Percentiles rank a stretch among this genome's conserved stretches.
phyloP scores from a whole-genome alignment of 75 land plant genomes.

The Cunninghamia lanceolata region DNA sequence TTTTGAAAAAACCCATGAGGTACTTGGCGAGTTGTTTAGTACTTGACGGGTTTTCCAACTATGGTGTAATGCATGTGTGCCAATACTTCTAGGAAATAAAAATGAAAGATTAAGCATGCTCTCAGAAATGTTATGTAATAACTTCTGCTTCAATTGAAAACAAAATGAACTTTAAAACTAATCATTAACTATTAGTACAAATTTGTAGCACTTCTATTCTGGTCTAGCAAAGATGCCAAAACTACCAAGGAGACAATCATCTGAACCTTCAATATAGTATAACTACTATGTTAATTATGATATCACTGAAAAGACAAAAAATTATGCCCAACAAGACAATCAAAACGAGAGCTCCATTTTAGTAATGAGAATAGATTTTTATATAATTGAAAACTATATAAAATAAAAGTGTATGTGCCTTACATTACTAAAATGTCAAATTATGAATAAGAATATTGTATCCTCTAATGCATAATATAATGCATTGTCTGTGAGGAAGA shows the following conservation, averaged over 20 bases:
- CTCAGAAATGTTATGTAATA: background rate
- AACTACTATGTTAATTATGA: background rate
- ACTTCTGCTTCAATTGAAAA: background rate
- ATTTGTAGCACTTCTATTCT: background rate
- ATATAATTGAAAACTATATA: background rate
- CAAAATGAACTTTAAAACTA: background rate
- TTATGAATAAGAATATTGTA: background rate
- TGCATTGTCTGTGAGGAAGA: background rate
- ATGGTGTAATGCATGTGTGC: background rate
- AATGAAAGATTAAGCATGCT: constrained; percentile 2
- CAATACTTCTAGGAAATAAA: background rate
- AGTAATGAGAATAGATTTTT: background rate
- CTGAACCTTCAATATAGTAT: background rate
- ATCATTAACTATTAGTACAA: background rate
- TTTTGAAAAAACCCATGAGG: too few relatives aligned
- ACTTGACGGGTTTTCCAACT: too few relatives aligned
- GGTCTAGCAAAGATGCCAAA: background rate
- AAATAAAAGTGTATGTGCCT: background rate
- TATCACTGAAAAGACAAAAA: background rate
- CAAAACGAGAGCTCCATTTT: background rate
- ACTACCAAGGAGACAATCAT: background rate
- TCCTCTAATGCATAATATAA: background rate
- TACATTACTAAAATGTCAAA: background rate
- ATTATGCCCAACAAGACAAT: background rate
- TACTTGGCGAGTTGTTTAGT: too few relatives aligned